Conservation (phyloP, 2,329 filamentous ascomycete species). For the Arthrobotrys sinensis region DNA sequence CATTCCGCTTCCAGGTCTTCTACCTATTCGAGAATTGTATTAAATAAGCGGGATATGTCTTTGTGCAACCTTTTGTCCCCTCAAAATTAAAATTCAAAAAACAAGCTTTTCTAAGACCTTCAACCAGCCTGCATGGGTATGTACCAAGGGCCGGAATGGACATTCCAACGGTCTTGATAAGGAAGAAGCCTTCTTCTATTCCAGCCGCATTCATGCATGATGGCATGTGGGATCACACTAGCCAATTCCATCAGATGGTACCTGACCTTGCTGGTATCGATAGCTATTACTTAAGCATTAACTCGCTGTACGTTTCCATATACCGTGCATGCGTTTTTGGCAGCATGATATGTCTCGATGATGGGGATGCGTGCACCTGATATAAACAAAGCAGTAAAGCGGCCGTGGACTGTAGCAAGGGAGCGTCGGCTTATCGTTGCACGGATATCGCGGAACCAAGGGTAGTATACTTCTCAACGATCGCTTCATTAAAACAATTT, state of each 20-base stretch:
- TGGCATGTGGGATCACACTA: background rate
- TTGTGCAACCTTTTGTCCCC: conserved; percentile 20
- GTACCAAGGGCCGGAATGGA: background rate
- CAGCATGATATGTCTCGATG: no score
- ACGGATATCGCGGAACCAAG: no score
- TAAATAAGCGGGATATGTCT: conserved; percentile 18
- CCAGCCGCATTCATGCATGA: conserved; percentile 38
- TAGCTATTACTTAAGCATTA: no score
- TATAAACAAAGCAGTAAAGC: no score
- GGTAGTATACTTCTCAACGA: conserved; percentile 24
- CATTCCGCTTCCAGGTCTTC: conserved; percentile 9
- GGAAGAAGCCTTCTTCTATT: conserved; percentile 1
- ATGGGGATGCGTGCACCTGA: no score
- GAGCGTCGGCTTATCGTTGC: no score
- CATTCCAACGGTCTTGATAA: conserved; percentile 13
- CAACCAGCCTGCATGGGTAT: conserved; percentile 13
- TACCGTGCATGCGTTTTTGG: no score
- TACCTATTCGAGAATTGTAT: background rate
- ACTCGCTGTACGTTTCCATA: no score
- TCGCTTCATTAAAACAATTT: conserved; percentile 54
- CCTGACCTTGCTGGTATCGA: background rate
- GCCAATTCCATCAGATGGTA: conserved; percentile 11
- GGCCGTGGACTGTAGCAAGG: no score
- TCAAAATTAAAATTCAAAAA: conserved; percentile 9
- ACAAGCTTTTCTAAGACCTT: conserved; percentile 53